These are phyloP conservation scores for Colletotrichum tamarilloi DNA, from an alignment of 2,329 filamentous ascomycete genomes.

Conservation along the genomic window DNA sequence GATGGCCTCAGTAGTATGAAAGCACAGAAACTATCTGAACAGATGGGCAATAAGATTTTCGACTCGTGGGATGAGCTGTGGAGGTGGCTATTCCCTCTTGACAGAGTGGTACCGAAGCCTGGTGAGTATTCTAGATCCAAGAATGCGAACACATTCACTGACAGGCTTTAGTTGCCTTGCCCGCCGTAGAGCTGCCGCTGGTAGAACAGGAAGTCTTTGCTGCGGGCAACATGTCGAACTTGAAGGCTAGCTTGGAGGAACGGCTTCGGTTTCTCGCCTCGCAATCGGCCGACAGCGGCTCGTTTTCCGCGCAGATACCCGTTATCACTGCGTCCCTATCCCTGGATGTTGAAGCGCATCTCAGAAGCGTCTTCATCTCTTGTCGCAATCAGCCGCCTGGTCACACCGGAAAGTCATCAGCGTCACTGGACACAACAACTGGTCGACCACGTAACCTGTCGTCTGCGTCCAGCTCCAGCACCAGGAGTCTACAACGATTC, in stretches of 20 bases:
- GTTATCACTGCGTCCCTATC: conserved; percentile 26
- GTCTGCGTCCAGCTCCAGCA: not conserved
- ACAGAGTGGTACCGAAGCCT: conserved; percentile 18
- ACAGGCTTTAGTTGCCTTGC: not conserved
- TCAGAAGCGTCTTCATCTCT: conserved; percentile 28
- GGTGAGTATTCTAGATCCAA: not conserved
- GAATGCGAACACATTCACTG: not conserved
- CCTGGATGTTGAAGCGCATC: conserved; percentile 26
- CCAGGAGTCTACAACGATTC: not conserved
- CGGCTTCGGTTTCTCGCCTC: conserved; percentile 22
- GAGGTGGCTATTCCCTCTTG: conserved; percentile 17
- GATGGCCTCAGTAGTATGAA: conserved; percentile 13
- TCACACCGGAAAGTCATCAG: not conserved
- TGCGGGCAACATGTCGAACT: conserved; percentile 24
- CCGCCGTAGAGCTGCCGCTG: conserved; percentile 28
- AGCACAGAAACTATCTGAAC: conserved; percentile 1
- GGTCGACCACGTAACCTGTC: conserved; percentile 14
- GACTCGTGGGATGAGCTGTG: conserved; percentile 27
- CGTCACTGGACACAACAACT: not conserved
- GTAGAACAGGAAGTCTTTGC: conserved; percentile 32
- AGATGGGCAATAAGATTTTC: not conserved
- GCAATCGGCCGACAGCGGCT: conserved; percentile 20
- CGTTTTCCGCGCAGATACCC: conserved; percentile 25
- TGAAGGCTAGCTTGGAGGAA: conserved; percentile 29
- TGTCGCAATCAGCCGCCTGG: conserved; percentile 13